phyloP scores from a whole-genome alignment of 352 stramenopile species.

The Peronospora farinosa region DNA sequence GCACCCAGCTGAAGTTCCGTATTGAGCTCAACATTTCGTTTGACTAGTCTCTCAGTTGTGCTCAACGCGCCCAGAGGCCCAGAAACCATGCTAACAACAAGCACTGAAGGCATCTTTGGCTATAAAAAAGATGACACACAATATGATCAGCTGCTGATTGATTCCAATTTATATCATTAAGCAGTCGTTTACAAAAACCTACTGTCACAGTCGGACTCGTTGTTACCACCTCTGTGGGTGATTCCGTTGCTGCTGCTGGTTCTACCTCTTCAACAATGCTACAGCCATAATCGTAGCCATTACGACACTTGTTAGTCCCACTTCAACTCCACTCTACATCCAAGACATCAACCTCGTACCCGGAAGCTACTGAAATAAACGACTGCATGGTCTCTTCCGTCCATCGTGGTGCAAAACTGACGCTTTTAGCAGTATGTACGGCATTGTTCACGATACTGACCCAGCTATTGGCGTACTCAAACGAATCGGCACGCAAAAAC shows the following conservation, averaged over 20 bases:
- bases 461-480: slow-evolving; percentile 64
- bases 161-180: neutral
- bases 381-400: slow-evolving; percentile 64
- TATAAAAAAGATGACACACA: slow-evolving; percentile 4
- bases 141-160: slow-evolving; percentile 6
- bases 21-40: slow-evolving; percentile 50
- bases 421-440: slow-evolving; percentile 57
- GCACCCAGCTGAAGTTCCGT: slow-evolving; percentile 46
- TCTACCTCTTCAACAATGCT: slow-evolving; percentile 38
- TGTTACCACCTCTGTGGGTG: slow-evolving; percentile 16
- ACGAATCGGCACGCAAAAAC: slow-evolving; percentile 70
- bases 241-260: slow-evolving; percentile 11
- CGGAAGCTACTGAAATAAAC: slow-evolving; percentile 60
- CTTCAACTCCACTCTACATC: neutral
- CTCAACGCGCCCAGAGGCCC: slow-evolving; percentile 18
- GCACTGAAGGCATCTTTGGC: slow-evolving; percentile 30
- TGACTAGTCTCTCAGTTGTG: slow-evolving; percentile 50
- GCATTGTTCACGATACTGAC: slow-evolving; percentile 77
- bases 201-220: slow-evolving; percentile 15
- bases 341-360: slow-evolving; percentile 27
- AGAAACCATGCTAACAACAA: slow-evolving; percentile 58
- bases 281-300: neutral
- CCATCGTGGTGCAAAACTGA: slow-evolving; percentile 63
- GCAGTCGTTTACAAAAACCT: neutral
- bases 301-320: neutral